Conservation (phyloP, 345 rosid species). For the Populus simonii region DNA sequence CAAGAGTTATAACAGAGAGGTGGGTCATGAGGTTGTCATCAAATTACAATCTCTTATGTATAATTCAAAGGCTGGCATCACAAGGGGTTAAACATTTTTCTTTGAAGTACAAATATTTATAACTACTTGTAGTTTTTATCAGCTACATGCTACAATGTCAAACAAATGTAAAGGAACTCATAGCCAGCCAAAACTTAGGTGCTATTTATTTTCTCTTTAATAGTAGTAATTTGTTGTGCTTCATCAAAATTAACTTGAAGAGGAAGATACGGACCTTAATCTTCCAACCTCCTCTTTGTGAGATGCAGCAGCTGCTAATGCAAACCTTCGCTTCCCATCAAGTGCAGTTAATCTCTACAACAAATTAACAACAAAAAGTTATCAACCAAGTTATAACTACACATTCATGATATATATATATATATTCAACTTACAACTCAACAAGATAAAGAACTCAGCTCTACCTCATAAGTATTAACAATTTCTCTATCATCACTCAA, state of each 20-base stretch:
- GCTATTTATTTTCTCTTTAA: neutral
- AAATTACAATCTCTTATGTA: constrained; percentile 4
- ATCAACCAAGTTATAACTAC: neutral
- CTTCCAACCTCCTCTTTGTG: constrained; percentile 90
- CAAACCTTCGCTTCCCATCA: constrained; percentile 97
- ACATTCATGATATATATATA: neutral
- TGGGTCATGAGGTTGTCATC: neutral
- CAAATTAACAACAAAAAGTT: constrained; percentile 11
- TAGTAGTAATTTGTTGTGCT: neutral
- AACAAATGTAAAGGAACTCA: neutral
- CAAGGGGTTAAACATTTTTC: neutral
- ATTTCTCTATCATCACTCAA: constrained; percentile 95
- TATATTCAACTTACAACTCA: neutral
- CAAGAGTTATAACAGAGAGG: neutral
- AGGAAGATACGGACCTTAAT: constrained; percentile 57
- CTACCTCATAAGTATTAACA: constrained; percentile 91
- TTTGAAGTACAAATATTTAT: neutral
- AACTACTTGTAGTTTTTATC: neutral
- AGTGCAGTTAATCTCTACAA: constrained; percentile 91
- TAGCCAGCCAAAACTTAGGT: neutral
- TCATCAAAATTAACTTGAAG: neutral
- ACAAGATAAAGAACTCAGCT: constrained; percentile 2
- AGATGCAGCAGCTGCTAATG: constrained; percentile 87
- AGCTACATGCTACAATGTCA: neutral
- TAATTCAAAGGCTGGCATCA: neutral